Conservation (phyloP, 2,329 filamentous ascomycete genomes). For the Didymella sp. region DNA sequence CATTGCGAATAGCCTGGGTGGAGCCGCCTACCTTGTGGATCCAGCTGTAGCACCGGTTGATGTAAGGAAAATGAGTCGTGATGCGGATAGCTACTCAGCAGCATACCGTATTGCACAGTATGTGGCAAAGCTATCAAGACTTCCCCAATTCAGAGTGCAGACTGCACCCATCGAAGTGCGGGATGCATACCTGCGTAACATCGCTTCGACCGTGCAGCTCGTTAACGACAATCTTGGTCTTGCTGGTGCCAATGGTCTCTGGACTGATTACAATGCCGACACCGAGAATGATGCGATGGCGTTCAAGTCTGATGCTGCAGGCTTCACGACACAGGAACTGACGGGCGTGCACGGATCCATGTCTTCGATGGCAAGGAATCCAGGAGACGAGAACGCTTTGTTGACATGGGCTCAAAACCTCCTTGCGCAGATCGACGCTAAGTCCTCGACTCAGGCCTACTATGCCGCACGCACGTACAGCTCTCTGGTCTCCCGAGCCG, state of each 20-base stretch:
- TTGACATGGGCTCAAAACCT: slow-evolving; percentile 34
- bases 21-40: slow-evolving; percentile 70
- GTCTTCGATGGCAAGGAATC: slow-evolving; percentile 24
- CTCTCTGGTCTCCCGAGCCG: slow-evolving; percentile 47
- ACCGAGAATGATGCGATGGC: slow-evolving; percentile 61
- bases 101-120: slow-evolving; percentile 80
- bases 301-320: slow-evolving; percentile 60
- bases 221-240: slow-evolving; percentile 67
- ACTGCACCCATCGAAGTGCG: slow-evolving; percentile 35
- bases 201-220: slow-evolving; percentile 63
- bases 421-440: slow-evolving; percentile 32
- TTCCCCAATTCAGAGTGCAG: slow-evolving; percentile 47
- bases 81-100: slow-evolving; percentile 73
- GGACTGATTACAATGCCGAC: slow-evolving; percentile 56
- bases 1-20: slow-evolving; percentile 75
- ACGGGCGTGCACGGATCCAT: slow-evolving; percentile 23
- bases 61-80: slow-evolving; percentile 57
- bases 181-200: slow-evolving; percentile 53
- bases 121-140: slow-evolving; percentile 64
- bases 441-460: slow-evolving; percentile 46
- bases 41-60: slow-evolving; percentile 28
- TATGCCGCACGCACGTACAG: slow-evolving; percentile 53
- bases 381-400: slow-evolving; percentile 28
- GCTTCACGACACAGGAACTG: slow-evolving; percentile 56
- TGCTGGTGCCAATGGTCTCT: slow-evolving; percentile 61